Evolutionary conservation across 306 rosid genomes (phyloP).

Genomic region (Castanea sativa): DNA sequence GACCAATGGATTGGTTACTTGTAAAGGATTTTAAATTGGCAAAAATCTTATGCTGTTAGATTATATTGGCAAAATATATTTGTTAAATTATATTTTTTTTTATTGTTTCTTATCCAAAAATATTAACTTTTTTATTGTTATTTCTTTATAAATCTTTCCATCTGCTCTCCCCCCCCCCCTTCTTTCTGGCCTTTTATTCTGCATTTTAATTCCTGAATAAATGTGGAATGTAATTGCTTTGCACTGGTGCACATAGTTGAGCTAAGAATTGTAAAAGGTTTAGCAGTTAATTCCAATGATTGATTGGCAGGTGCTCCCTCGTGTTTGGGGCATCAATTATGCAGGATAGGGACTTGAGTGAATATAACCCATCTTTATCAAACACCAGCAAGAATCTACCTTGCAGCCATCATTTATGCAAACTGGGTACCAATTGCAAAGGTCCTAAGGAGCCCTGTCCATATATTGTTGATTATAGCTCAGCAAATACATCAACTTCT

Average conservation of each 20-base stretch:
- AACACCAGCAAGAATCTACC: slow-evolving; percentile 71
- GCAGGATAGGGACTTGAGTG: slow-evolving; percentile 96
- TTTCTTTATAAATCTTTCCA: not conserved
- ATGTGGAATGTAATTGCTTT: not conserved
- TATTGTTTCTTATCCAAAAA: not conserved
- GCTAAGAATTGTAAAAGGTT: slow-evolving; percentile 41
- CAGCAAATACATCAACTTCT: slow-evolving; percentile 87
- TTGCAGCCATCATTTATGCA: slow-evolving; percentile 81
- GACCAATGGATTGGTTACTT: not conserved
- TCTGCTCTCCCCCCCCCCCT: not conserved
- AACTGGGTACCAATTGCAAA: slow-evolving; percentile 56
- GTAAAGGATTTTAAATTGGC: not conserved
- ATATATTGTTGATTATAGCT: slow-evolving; percentile 48
- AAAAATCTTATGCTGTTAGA: not conserved
- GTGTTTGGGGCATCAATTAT: slow-evolving; percentile 89
- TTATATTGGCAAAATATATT: not conserved
- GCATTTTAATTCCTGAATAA: not conserved
- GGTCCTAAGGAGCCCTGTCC: slow-evolving; percentile 75
- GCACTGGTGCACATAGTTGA: no score
- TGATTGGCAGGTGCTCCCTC: slow-evolving; percentile 99
- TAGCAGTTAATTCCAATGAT: slow-evolving; percentile 85
- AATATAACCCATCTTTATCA: slow-evolving; percentile 78
- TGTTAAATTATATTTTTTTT: not conserved
- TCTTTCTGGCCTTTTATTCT: not conserved
- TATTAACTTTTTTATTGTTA: not conserved